Conservation (phyloP, 1,284 basidiomycete species). For the Irpex sp. region DNA sequence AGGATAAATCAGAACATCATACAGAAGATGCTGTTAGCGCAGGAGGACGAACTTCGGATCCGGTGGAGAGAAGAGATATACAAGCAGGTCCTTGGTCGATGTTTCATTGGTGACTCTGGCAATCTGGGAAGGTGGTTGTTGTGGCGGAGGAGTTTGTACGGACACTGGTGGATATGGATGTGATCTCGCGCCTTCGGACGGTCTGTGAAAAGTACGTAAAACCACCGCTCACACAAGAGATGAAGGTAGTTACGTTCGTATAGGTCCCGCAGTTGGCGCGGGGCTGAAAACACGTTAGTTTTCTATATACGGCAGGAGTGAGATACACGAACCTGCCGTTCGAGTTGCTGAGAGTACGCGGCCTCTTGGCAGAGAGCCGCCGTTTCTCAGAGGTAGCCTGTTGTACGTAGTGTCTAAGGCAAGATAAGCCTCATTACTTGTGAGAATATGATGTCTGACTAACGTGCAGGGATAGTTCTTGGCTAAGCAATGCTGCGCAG, state of each 20-base stretch:
- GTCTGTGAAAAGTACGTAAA: not conserved
- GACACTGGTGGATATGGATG: constrained; percentile 16
- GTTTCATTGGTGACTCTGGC: constrained; percentile 50
- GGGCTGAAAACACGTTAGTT: constrained; percentile 6
- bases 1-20: not conserved
- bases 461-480: constrained; percentile 85
- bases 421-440: constrained; percentile 20
- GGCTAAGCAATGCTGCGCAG: constrained; percentile 61
- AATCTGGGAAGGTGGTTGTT: constrained; percentile 26
- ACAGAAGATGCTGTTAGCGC: not conserved
- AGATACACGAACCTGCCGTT: constrained; percentile 36
- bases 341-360: constrained; percentile 49
- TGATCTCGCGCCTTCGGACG: constrained; percentile 17
- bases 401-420: constrained; percentile 63
- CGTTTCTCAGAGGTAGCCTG: constrained; percentile 80
- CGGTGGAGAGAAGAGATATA: constrained; percentile 68
- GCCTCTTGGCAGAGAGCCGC: constrained; percentile 52
- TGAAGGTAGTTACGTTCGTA: constrained; percentile 14
- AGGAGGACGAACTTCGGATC: constrained; percentile 42
- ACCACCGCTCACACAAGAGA: not conserved
- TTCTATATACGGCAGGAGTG: not conserved
- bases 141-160: constrained; percentile 20
- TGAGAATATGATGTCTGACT: constrained; percentile 23
- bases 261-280: constrained; percentile 10
- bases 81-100: constrained; percentile 56